These are phyloP conservation scores for Bisporella sp. DNA, from an alignment of 2,329 filamentous ascomycete genomes.

Conservation along the genomic window DNA sequence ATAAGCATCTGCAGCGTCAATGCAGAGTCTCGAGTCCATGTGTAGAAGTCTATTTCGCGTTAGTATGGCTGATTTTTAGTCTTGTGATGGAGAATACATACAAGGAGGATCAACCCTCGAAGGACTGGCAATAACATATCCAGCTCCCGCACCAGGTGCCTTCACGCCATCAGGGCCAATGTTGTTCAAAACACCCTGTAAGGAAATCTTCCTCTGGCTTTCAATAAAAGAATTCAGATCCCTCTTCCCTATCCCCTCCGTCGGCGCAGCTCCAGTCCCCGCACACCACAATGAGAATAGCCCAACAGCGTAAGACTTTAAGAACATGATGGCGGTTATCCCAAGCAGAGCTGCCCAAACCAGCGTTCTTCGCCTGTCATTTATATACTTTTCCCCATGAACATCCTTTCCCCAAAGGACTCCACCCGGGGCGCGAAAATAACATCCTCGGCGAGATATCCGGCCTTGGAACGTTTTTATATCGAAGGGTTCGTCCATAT, in stretches of 20 bases:
- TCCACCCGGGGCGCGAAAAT: no score
- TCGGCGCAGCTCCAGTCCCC: no score
- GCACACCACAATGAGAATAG: no score
- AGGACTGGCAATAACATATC: slow-evolving; percentile 48
- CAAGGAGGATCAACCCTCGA: slow-evolving; percentile 47
- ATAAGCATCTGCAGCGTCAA: slow-evolving; percentile 63
- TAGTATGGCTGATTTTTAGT: background rate
- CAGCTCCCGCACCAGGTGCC: slow-evolving; percentile 39
- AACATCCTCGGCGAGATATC: no score
- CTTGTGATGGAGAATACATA: slow-evolving; percentile 25
- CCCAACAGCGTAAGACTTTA: no score
- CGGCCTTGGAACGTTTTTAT: no score
- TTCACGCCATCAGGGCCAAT: slow-evolving; percentile 44
- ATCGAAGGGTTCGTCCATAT: no score
- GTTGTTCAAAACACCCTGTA: slow-evolving; percentile 47
- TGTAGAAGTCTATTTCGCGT: slow-evolving; percentile 56
- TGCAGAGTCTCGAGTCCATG: slow-evolving; percentile 71
- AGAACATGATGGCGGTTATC: no score
- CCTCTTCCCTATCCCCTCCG: background rate
- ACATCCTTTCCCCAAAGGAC: no score
- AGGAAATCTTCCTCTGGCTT: slow-evolving; percentile 38
- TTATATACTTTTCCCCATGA: no score
- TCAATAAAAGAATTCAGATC: slow-evolving; percentile 33
- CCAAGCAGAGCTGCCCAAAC: no score
- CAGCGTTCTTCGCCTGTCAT: no score